Conservation (phyloP, 768 basidiomycete species). For the Amanita pallidorosea region DNA sequence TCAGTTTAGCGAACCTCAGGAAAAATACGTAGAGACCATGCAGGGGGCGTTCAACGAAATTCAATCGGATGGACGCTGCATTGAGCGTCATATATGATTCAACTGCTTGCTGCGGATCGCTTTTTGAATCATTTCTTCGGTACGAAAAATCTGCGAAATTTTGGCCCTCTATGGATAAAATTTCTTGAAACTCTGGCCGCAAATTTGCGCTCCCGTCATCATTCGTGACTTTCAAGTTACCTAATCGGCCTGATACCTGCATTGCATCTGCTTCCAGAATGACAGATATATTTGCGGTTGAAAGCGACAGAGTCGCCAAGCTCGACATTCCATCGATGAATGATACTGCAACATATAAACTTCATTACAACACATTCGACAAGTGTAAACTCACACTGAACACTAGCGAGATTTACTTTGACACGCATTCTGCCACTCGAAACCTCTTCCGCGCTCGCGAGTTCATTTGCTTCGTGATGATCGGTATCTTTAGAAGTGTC, state of each 20-base stretch:
- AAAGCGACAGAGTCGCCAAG: constrained; percentile 81
- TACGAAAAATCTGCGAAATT: constrained; percentile 92
- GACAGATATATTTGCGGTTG: constrained; percentile 80
- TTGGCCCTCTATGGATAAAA: constrained; percentile 89
- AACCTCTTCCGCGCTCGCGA: not conserved
- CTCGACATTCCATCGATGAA: constrained; percentile 60
- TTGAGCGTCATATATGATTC: constrained; percentile 75
- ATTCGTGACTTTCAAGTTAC: constrained; percentile 74
- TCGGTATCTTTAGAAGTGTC: not conserved
- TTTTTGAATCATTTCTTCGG: constrained; percentile 76
- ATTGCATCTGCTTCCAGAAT: constrained; percentile 64
- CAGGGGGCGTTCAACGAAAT: constrained; percentile 87
- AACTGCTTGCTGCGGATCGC: constrained; percentile 59
- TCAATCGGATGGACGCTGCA: constrained; percentile 83
- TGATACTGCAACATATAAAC: constrained; percentile 38
- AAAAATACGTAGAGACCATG: constrained; percentile 79
- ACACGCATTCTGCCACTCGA: constrained; percentile 62
- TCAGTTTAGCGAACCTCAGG: constrained; percentile 78
- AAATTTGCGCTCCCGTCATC: constrained; percentile 43
- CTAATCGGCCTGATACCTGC: constrained; percentile 70
- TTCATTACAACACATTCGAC: not conserved
- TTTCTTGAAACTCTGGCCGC: constrained; percentile 64
- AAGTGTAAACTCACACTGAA: constrained; percentile 46
- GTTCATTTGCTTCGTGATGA: not conserved
- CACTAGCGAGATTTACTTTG: constrained; percentile 71